Evolutionary conservation across 176 grass and related monocot species (phyloP).

Genomic region (sorghum (Sorghum bicolor)): DNA sequence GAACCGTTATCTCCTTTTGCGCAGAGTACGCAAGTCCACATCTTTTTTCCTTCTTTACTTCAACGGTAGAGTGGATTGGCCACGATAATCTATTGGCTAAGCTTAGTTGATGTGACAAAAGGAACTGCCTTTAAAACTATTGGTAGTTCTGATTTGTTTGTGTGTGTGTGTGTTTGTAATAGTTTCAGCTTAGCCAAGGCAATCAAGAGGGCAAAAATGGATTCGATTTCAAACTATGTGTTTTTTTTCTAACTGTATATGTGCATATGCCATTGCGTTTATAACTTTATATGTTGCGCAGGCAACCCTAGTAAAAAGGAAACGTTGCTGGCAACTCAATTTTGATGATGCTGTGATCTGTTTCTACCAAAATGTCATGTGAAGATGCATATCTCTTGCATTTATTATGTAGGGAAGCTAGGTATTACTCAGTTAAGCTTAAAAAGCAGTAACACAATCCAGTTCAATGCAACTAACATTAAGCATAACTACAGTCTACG

Average conservation of each 20-base stretch:
- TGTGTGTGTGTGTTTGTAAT: background rate
- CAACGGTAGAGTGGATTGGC: background rate
- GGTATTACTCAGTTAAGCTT: background rate
- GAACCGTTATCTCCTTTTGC: background rate
- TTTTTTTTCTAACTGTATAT: background rate
- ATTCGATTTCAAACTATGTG: constrained; percentile 3
- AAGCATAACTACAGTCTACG: background rate
- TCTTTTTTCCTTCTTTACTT: background rate
- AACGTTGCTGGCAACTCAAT: background rate
- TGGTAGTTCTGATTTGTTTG: background rate
- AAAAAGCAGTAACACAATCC: background rate
- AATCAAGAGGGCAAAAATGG: constrained; percentile 3
- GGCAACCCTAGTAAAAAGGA: background rate
- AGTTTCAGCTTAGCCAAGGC: constrained; percentile 6
- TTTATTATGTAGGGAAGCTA: background rate
- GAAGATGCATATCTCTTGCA: background rate
- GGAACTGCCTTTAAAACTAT: background rate
- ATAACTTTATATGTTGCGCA: background rate
- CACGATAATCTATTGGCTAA: background rate
- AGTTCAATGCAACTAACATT: background rate
- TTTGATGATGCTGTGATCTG: background rate
- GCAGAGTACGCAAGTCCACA: background rate
- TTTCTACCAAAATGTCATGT: background rate
- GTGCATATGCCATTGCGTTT: background rate
- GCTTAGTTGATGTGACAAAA: constrained; percentile 1